Base-by-base conservation (phyloP, 139 green algal species). In the Volvox africanus region DNA sequence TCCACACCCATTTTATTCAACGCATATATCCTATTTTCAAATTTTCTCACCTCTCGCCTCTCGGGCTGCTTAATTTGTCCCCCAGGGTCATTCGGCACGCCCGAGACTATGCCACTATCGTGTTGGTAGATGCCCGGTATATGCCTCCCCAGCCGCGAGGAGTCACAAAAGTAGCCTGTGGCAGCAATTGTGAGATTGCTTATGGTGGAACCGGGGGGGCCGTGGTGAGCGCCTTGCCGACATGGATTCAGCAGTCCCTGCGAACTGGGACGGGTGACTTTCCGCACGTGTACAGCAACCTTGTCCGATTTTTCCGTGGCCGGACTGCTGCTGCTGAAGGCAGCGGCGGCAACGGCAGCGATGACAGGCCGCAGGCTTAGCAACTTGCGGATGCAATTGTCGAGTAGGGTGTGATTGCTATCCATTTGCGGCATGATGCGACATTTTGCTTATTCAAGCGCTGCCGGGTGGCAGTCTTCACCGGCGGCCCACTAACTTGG, bases 111-210 rank as follows among this genome's bases (percentile, higher is more conserved):
- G 98, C 98, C 9, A 94, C 96, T 0, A 94, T 99, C 14, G 50
- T 99, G 22, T 92, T 99, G 36, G 95, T 94, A n/a, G 98, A 99
- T 86, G 55, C 26, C 1, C 89, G 97, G 1, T 99, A 98, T 92
- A 77, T 83, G 78, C 88, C 75, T n/a, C 44, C n/a, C 61, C 50
- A 69, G 37, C 36, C 80, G 22, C 44, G 55, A 24, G 35, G 36
- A 21, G 65, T 55, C 44, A 55, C 9, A 55, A 55, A 55, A 55
- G 9, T 55, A 55, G 44, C 44, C 44, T 55, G 79, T n/a, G 65
- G 81, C 13, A 55, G 37, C 30, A 80, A 19, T 67, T 20, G 28
- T 76, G 86, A 50, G 62, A 36, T 26, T 20, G 26, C 67, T 62
- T 30, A 21, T 32, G 24, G 33, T 33, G 32, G 88, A 44, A 88